A percentile compares a stretch with the other conserved stretches of the same genome.
Evolutionary conservation across 768 basidiomycete species (phyloP).

Genomic region (Hericium alpestre): DNA sequence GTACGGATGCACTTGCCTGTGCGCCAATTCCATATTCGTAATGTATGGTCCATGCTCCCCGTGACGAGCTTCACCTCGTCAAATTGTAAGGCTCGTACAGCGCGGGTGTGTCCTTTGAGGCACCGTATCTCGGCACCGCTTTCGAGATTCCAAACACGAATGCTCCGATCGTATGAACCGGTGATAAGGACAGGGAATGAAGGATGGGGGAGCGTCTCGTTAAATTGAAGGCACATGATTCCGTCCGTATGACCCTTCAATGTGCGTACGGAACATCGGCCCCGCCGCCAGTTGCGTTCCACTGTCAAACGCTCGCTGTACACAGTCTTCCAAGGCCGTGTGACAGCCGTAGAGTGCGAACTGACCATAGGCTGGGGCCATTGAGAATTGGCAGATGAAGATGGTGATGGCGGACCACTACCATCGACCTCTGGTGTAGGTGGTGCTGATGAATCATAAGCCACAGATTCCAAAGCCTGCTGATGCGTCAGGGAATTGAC

Average conservation of each 20-base stretch:
- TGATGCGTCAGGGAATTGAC: neutral
- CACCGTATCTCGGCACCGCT: slow-evolving; percentile 75
- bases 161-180: slow-evolving; percentile 92
- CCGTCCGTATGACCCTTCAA: slow-evolving; percentile 92
- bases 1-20: slow-evolving; percentile 80
- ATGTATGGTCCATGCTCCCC: slow-evolving; percentile 89
- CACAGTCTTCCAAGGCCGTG: slow-evolving; percentile 96
- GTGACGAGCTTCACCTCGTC: slow-evolving; percentile 94
- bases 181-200: slow-evolving; percentile 92
- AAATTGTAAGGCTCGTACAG: slow-evolving; percentile 89
- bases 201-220: slow-evolving; percentile 72
- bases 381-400: slow-evolving; percentile 1
- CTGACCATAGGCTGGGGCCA: slow-evolving; percentile 6
- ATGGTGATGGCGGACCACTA: neutral
- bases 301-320: slow-evolving; percentile 95
- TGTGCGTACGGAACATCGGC: slow-evolving; percentile 74
- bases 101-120: slow-evolving; percentile 83
- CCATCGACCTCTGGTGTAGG: neutral
- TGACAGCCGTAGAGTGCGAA: slow-evolving; percentile 28
- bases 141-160: slow-evolving; percentile 94
- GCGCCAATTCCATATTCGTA: slow-evolving; percentile 96
- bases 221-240: slow-evolving; percentile 95
- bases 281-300: slow-evolving; percentile 95
- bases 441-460: neutral
- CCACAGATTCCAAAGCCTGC: slow-evolving; percentile 8